Evolutionary conservation across 768 basidiomycete species (phyloP).

Genomic region (Agrocybe praecox): DNA sequence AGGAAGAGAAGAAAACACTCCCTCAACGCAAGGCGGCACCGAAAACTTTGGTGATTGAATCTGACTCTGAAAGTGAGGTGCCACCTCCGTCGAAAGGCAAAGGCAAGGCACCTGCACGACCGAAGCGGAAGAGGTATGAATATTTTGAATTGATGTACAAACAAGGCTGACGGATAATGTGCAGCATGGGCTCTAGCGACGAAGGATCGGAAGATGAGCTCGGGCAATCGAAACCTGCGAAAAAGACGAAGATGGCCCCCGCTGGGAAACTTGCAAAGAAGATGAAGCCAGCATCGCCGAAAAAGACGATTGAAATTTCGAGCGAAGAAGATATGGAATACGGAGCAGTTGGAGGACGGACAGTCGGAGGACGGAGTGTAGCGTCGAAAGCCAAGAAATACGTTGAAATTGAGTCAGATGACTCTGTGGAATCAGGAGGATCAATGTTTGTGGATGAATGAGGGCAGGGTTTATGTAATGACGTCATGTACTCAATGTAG

Average conservation of each 20-base stretch:
- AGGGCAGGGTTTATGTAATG: conserved; percentile 25
- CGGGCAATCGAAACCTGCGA: conserved; percentile 23
- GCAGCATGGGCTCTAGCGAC: conserved; percentile 9
- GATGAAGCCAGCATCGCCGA: conserved; percentile 62
- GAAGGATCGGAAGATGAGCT: conserved; percentile 13
- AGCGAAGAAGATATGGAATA: conserved; percentile 53
- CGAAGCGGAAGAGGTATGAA: conserved; percentile 72
- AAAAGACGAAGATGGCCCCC: conserved; percentile 34
- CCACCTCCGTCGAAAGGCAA: conserved; percentile 21
- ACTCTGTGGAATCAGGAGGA: conserved; percentile 45
- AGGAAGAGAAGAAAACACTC: conserved; percentile 17
- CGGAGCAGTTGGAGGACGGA: conserved; percentile 34
- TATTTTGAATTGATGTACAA: not conserved
- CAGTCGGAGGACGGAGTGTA: conserved; percentile 34
- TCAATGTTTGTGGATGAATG: conserved; percentile 46
- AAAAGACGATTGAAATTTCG: conserved; percentile 43
- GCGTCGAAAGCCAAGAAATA: conserved; percentile 58
- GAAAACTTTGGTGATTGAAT: conserved; percentile 22
- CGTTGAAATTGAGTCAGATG: conserved; percentile 58
- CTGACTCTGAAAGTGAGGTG: conserved; percentile 17
- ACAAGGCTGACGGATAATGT: not conserved
- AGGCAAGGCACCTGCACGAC: conserved; percentile 22
- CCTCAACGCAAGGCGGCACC: conserved; percentile 17
- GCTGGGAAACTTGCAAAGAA: conserved; percentile 57
- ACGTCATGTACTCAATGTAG: conserved; percentile 23